Conservation (phyloP, 495 filamentous ascomycete species). For the Penicillium canescens region DNA sequence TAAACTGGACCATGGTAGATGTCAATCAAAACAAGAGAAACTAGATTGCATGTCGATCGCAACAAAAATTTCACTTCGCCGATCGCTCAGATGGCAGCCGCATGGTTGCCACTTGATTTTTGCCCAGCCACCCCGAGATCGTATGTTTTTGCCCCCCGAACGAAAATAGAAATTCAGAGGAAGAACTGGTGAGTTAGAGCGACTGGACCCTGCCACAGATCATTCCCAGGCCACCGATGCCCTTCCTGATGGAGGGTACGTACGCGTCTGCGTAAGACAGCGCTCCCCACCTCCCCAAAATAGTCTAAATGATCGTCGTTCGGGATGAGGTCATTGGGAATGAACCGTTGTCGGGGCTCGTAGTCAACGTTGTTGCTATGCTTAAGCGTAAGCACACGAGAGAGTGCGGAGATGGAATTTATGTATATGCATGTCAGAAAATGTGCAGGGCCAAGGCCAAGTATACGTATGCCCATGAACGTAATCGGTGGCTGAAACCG, state of each 20-base stretch:
- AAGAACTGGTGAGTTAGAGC: neutral
- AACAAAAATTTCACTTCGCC: neutral
- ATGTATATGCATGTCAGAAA: neutral
- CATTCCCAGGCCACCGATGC: neutral
- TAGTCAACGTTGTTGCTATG: neutral
- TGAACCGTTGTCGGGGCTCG: conserved; percentile 1
- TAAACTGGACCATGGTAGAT: too few species aligned
- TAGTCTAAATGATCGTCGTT: conserved; percentile 5
- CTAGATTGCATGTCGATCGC: conserved; percentile 1
- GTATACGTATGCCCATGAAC: conserved; percentile 15
- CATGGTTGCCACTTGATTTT: neutral
- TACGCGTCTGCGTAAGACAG: conserved; percentile 7
- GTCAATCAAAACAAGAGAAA: neutral
- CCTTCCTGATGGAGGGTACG: neutral
- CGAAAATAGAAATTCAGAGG: neutral
- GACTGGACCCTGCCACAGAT: neutral
- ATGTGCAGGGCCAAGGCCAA: neutral
- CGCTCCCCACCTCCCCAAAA: conserved; percentile 6
- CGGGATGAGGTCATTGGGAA: conserved; percentile 8
- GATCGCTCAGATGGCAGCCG: neutral
- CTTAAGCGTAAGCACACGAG: neutral
- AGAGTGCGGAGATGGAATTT: neutral
- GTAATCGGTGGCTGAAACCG: neutral
- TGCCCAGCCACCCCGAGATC: neutral
- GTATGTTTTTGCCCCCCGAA: neutral